These are phyloP conservation scores for Beta lomatogona DNA, from an alignment of 179 eudicot species.

Conservation along the genomic window DNA sequence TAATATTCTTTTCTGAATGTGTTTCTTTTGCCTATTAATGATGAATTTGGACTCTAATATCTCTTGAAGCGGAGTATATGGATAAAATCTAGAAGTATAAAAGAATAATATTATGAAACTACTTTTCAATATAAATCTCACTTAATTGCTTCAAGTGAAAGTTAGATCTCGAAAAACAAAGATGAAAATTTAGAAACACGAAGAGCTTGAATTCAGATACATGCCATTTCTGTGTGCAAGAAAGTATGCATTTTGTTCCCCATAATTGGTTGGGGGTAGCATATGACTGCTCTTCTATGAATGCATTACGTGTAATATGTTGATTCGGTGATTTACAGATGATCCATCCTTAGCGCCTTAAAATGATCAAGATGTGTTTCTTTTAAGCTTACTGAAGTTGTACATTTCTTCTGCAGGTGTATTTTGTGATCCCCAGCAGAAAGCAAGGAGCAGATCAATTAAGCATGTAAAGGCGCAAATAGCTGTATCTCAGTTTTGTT, in stretches of 20 bases:
- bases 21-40: not conserved
- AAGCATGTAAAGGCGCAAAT: not conserved
- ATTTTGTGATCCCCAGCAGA: slow-evolving; percentile 6
- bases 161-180: not conserved
- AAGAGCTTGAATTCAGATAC: not conserved
- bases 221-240: not conserved
- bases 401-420: not conserved
- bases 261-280: not conserved
- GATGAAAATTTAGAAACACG: not conserved
- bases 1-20: not conserved
- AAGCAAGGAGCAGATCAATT: slow-evolving; percentile 7
- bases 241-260: not conserved
- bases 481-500: not conserved
- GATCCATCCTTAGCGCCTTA: not conserved
- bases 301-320: not conserved
- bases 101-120: no score
- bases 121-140: no score
- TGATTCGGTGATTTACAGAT: not conserved
- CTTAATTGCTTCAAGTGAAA: not conserved
- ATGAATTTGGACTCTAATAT: not conserved
- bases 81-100: no score
- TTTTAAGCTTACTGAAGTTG: not conserved
- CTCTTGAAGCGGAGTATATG: no score
- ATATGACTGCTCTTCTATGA: not conserved
- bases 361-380: not conserved